Conservation (phyloP, 306 rosid species). For the Amphicarpaea edgeworthii region DNA sequence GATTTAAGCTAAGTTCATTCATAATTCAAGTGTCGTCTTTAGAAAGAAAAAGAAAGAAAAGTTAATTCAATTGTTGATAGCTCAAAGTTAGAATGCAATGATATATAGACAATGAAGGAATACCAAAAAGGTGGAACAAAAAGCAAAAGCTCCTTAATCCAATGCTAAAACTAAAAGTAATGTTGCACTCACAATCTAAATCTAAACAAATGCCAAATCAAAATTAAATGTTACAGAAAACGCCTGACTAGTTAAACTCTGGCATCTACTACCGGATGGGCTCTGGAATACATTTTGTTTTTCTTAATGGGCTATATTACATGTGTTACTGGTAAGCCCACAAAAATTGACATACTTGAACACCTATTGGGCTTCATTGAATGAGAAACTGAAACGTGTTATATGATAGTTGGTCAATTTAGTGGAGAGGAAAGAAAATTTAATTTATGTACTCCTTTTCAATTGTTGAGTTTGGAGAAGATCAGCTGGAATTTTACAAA, state of each 20-base stretch:
- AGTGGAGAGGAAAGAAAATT: too few relatives aligned
- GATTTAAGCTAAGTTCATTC: neutral
- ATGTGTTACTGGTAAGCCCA: too few relatives aligned
- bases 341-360: too few relatives aligned
- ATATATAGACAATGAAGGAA: neutral
- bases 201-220: neutral
- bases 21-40: neutral
- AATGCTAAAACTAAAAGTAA: slow-evolving; percentile 12
- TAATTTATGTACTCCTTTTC: too few relatives aligned
- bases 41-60: neutral
- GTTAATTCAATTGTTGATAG: neutral
- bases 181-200: neutral
- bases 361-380: too few relatives aligned
- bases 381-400: too few relatives aligned
- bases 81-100: neutral
- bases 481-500: too few relatives aligned
- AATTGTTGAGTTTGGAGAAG: too few relatives aligned
- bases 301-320: neutral
- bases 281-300: too few relatives aligned
- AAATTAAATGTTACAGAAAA: neutral
- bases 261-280: too few relatives aligned
- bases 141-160: slow-evolving; percentile 32
- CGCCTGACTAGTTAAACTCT: neutral
- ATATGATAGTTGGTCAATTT: too few relatives aligned
- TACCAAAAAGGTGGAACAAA: slow-evolving; percentile 4